phyloP scores from a whole-genome alignment of 176 grass and related monocot species.

The Phragmites australis region DNA sequence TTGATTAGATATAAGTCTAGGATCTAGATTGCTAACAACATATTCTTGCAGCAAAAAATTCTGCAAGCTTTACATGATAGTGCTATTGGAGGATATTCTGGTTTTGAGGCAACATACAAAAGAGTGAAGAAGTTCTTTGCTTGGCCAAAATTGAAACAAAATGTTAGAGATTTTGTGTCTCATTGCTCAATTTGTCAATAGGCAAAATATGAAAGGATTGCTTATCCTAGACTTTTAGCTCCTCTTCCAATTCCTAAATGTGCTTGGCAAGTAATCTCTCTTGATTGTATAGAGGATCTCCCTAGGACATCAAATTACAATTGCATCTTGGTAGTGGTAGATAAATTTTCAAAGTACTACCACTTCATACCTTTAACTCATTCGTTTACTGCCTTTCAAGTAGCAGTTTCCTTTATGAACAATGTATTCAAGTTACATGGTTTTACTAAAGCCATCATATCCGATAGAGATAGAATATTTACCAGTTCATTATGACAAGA shows the following conservation, averaged over 20 bases:
- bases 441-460: not conserved
- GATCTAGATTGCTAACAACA: not conserved
- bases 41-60: too few relatives aligned
- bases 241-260: not conserved
- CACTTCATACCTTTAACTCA: not conserved
- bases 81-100: not conserved
- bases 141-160: not conserved
- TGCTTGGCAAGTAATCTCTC: not conserved
- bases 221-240: not conserved
- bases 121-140: not conserved
- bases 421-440: not conserved
- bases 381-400: not conserved
- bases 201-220: not conserved
- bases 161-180: not conserved
- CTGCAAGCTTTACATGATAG: not conserved
- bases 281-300: not conserved
- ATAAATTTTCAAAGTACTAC: not conserved
- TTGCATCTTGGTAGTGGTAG: not conserved
- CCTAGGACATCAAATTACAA: accelerated
- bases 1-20: not conserved
- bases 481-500: not conserved
- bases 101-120: not conserved
- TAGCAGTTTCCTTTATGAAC: not conserved
- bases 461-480: not conserved
- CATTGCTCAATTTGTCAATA: accelerated